Evolutionary conservation across 805 yeast species (phyloP).

Genomic region (Kuraishia piskuri): DNA sequence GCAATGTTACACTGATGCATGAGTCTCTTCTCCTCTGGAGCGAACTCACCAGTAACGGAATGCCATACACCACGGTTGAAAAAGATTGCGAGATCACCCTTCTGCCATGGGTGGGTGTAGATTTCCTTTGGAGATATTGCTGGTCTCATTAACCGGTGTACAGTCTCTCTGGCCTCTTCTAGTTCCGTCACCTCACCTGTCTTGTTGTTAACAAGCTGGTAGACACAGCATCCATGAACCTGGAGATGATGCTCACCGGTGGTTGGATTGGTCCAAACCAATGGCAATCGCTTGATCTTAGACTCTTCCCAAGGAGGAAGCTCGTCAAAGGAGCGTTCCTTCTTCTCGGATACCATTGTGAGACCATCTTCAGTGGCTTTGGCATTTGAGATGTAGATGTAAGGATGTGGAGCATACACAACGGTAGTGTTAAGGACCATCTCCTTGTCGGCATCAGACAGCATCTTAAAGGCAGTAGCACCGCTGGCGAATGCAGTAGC

Average conservation of each 20-base stretch:
- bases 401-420: conserved; percentile 89
- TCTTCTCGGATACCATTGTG: conserved; percentile 75
- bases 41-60: conserved; percentile 85
- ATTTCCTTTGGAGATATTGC: conserved; percentile 68
- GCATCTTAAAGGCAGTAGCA: conserved; percentile 60
- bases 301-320: conserved; percentile 79
- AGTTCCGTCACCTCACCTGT: conserved; percentile 57
- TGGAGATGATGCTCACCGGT: conserved; percentile 79
- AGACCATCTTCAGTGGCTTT: conserved; percentile 80
- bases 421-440: conserved; percentile 73
- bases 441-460: conserved; percentile 63
- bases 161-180: conserved; percentile 65
- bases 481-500: conserved; percentile 89
- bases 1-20: conserved; percentile 96
- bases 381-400: conserved; percentile 74
- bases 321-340: conserved; percentile 56
- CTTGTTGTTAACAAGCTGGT: conserved; percentile 43
- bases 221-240: conserved; percentile 83
- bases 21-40: conserved; percentile 65
- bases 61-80: conserved; percentile 90
- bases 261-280: conserved; percentile 90
- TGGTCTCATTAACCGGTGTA: conserved; percentile 75
- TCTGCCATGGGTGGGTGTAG: conserved; percentile 75
- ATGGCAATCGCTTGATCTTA: conserved; percentile 69
- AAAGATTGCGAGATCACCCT: conserved; percentile 82